phyloP scores from a whole-genome alignment of 2,329 filamentous ascomycete genomes.

The Rugonectria rugulosa region DNA sequence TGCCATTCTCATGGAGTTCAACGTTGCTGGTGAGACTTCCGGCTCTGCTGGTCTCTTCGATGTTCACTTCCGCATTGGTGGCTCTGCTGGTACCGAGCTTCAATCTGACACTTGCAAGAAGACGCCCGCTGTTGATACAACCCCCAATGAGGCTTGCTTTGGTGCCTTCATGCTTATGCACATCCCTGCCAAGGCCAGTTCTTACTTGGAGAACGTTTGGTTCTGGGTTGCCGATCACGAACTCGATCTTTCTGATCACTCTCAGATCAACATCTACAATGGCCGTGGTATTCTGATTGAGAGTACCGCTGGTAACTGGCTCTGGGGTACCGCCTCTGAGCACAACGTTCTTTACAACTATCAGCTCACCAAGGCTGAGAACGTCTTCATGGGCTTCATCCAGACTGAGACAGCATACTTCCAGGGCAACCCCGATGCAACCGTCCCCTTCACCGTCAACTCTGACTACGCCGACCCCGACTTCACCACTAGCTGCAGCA shows the following conservation, averaged over 20 bases:
- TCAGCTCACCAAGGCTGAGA: slow-evolving; percentile 78
- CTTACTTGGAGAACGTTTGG: slow-evolving; percentile 90
- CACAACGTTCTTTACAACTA: slow-evolving; percentile 81
- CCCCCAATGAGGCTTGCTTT: slow-evolving; percentile 71
- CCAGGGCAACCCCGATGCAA: slow-evolving; percentile 81
- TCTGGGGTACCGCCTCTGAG: slow-evolving; percentile 78
- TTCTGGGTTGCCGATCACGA: slow-evolving; percentile 93
- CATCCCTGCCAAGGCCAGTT: slow-evolving; percentile 66
- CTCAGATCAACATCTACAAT: slow-evolving; percentile 87
- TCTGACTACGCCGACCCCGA: slow-evolving; percentile 70
- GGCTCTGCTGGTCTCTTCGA: slow-evolving; percentile 90
- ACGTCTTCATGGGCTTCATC: slow-evolving; percentile 83
- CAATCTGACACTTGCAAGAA: slow-evolving; percentile 83
- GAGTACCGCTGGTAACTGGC: slow-evolving; percentile 76
- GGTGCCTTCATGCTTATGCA: slow-evolving; percentile 77
- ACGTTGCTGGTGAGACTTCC: slow-evolving; percentile 71
- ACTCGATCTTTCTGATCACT: slow-evolving; percentile 75
- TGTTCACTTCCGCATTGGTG: slow-evolving; percentile 92
- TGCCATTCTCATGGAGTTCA: slow-evolving; percentile 92
- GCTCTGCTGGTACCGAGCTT: slow-evolving; percentile 82
- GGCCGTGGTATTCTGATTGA: slow-evolving; percentile 85
- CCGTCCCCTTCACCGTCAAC: slow-evolving; percentile 69
- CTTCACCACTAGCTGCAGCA: slow-evolving; percentile 64
- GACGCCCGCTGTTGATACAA: slow-evolving; percentile 69
- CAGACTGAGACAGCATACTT: slow-evolving; percentile 92